Conservation (phyloP, 305 asterid genomes). For the Fraxinus floribunda region DNA sequence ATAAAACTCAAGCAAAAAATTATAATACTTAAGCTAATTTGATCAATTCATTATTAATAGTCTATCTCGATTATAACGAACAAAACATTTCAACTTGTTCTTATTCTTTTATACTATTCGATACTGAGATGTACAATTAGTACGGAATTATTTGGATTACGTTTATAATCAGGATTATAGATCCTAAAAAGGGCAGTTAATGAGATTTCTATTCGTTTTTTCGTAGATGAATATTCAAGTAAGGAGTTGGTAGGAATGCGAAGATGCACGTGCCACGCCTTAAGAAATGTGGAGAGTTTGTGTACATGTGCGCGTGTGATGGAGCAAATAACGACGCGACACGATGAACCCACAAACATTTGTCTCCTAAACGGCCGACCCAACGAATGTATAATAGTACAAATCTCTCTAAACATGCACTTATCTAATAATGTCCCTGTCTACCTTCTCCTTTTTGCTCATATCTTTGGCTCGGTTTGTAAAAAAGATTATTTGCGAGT, state of each 20-base stretch:
- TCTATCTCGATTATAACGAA: not conserved
- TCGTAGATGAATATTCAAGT: not conserved
- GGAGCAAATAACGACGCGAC: not conserved
- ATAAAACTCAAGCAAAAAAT: not conserved
- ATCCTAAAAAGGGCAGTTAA: not conserved
- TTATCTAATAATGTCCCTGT: not conserved
- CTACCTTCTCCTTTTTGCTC: not conserved
- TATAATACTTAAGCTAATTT: not conserved
- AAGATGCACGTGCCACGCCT: not conserved
- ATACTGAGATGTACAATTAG: not conserved
- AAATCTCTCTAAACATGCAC: not conserved
- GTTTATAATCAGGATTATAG: not conserved
- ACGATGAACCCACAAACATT: not conserved
- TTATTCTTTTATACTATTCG: not conserved
- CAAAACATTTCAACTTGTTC: not conserved
- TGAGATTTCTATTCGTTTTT: not conserved
- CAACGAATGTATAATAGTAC: not conserved
- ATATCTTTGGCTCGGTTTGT: not conserved
- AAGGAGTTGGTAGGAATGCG: not conserved
- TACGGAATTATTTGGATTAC: not conserved
- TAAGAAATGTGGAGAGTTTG: not conserved
- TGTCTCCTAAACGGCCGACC: conserved; percentile 2
- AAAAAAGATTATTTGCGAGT: not conserved
- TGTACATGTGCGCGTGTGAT: not conserved
- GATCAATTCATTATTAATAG: not conserved